A percentile compares a stretch with the other conserved stretches of the same genome.
Evolutionary conservation across 2,329 filamentous ascomycete species (phyloP).

Genomic region (Nannizziopsis arthrosporioides): DNA sequence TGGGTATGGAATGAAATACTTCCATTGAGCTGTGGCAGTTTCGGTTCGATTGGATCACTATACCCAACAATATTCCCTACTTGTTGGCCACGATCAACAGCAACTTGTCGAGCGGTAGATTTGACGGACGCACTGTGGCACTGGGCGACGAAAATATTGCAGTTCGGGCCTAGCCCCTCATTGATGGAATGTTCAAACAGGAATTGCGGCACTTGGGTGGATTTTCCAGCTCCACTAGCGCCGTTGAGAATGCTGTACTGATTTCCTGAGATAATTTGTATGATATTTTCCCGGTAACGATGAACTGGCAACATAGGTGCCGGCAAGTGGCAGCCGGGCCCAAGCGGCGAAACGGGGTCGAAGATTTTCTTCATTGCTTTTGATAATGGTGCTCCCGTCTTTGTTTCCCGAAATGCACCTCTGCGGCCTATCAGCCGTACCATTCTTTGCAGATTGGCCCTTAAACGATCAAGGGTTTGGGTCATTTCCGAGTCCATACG

Average conservation of each 20-base stretch:
- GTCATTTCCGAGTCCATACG: background rate
- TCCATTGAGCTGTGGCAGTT: slow-evolving; percentile 23
- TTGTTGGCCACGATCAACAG: slow-evolving; percentile 34
- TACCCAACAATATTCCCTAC: slow-evolving; percentile 37
- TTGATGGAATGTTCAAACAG: slow-evolving; percentile 39
- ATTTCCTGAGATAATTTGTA: slow-evolving; percentile 31
- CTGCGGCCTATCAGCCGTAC: slow-evolving; percentile 22
- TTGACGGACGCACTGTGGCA: slow-evolving; percentile 39
- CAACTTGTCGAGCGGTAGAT: slow-evolving; percentile 38
- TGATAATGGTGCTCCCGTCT: too few relatives aligned
- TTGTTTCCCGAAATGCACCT: background rate
- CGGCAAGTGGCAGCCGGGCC: too few relatives aligned
- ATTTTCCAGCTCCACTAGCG: slow-evolving; percentile 38
- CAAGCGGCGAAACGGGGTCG: too few relatives aligned
- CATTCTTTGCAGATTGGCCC: background rate
- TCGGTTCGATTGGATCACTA: slow-evolving; percentile 34
- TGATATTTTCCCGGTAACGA: slow-evolving; percentile 23
- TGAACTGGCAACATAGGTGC: slow-evolving; percentile 17
- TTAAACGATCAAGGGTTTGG: background rate
- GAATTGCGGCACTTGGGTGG: slow-evolving; percentile 45
- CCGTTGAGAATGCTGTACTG: slow-evolving; percentile 38
- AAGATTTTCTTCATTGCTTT: too few relatives aligned
- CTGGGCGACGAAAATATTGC: slow-evolving; percentile 42
- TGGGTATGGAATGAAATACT: slow-evolving; percentile 42
- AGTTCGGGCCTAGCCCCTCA: slow-evolving; percentile 29